Percentiles rank a stretch among this genome's conserved stretches.
phyloP scores from a whole-genome alignment of 1,139 yeast genomes.

The Suhomyces wounanorum region DNA sequence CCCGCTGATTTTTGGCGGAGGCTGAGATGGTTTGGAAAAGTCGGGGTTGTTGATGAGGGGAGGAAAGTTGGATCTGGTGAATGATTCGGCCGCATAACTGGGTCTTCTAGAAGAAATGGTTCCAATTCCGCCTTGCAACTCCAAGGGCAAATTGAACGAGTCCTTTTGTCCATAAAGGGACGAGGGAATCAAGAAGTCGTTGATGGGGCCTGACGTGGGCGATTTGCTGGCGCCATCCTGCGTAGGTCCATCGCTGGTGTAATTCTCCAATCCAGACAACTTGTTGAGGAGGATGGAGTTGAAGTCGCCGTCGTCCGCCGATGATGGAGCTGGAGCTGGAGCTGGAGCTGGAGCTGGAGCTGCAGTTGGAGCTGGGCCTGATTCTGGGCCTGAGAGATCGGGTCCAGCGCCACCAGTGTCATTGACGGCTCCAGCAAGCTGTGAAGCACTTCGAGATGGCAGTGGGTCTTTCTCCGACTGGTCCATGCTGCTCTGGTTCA shows the following conservation, averaged over 20 bases:
- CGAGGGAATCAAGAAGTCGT: conserved; percentile 14
- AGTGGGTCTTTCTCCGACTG: not conserved
- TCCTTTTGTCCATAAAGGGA: conserved; percentile 16
- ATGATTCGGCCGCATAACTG: conserved; percentile 63
- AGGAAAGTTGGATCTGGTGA: conserved; percentile 38
- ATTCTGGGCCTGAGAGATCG: not conserved
- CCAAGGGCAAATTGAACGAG: conserved; percentile 54
- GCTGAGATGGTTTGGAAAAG: conserved; percentile 12
- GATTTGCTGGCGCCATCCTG: conserved; percentile 9
- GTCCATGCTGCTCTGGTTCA: conserved; percentile 17
- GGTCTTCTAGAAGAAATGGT: conserved; percentile 65
- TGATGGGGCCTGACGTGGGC: conserved; percentile 17
- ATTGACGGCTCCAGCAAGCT: conserved; percentile 1
- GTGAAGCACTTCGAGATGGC: conserved; percentile 5
- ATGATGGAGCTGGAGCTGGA: not conserved
- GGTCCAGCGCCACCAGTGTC: conserved; percentile 2
- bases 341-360: not conserved
- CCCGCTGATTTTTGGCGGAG: conserved; percentile 6
- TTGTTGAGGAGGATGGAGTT: conserved; percentile 33
- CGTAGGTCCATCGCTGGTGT: conserved; percentile 6
- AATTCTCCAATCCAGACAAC: conserved; percentile 27
- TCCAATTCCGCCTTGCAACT: conserved; percentile 65
- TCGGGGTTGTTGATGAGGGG: conserved; percentile 14
- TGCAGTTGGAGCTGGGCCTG: too few species aligned
- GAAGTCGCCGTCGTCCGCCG: conserved; percentile 19